A percentile compares a stretch with the other conserved stretches of the same genome.
Conservation (phyloP, 371 early-diverging fungal genomes). For the Saksenaea oblongispora region DNA sequence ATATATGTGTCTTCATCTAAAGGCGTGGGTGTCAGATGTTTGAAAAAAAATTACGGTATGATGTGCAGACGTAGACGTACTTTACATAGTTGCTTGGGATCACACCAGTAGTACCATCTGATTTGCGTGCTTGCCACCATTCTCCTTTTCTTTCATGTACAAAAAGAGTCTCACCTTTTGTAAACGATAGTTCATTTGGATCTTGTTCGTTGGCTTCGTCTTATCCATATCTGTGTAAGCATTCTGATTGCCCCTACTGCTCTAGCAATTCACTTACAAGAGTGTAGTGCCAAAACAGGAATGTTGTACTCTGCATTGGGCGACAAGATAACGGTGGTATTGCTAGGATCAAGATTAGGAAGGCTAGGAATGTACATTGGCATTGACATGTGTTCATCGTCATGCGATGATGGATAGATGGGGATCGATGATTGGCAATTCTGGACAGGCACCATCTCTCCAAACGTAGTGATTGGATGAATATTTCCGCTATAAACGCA, state of each 20-base stretch:
- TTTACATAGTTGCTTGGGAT: constrained; percentile 89
- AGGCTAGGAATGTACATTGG: neutral
- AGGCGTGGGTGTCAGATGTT: too few relatives aligned
- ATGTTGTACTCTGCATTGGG: constrained; percentile 35
- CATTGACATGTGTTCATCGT: neutral
- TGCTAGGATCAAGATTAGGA: constrained; percentile 7
- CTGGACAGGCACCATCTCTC: neutral
- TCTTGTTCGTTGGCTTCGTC: constrained; percentile 84
- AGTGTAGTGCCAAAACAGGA: constrained; percentile 43
- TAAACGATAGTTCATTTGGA: constrained; percentile 86
- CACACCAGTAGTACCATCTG: constrained; percentile 82
- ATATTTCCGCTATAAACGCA: neutral
- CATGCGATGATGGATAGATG: neutral
- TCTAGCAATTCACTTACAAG: constrained; percentile 31
- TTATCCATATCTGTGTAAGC: constrained; percentile 8
- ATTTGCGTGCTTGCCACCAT: constrained; percentile 94
- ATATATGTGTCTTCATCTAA: too few relatives aligned
- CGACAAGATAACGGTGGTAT: constrained; percentile 31
- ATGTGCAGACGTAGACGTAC: neutral
- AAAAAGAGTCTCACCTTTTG: constrained; percentile 82
- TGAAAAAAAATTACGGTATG: too few relatives aligned
- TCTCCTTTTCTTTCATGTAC: constrained; percentile 87
- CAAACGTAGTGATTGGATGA: neutral
- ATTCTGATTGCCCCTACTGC: neutral
- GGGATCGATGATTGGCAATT: neutral